Evolutionary conservation across 441 rosid species (phyloP), one percentile per base, ranked within the genome.

Genomic region (Erysimum cheiri): DNA sequence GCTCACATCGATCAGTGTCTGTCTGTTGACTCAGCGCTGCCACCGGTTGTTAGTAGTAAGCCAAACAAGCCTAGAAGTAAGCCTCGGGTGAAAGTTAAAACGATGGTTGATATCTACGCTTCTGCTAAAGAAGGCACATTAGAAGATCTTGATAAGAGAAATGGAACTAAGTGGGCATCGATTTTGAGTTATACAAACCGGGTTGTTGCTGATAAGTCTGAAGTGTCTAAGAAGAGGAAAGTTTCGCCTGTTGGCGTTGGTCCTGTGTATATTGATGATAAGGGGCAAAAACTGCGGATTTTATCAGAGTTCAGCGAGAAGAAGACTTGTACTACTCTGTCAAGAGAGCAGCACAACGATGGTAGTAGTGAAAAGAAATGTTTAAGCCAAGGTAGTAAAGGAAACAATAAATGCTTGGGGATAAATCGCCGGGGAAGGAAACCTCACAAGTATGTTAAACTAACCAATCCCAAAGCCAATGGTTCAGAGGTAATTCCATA

Each of bases 1-100:
- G 98, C 98, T 35, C 99, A 92, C 79, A 95, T 95, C 4, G 98
- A 95, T 78, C 99, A 90, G 82, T 92, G 99, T 81, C 89, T 95
- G 53, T 90, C 97, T 31, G 79, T 68, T 55, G 96, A 87, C 66
- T 80, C 83, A 31, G 81, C 83, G 22, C 10, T 60, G 78, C 82
- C 43, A 89, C 64, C n/a, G 8, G 50, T 60, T 60, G 50, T 60
- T 40, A 73, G 76, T 80, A 83, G 59, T 73, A 94, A 82, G 79
- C 75, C 84, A 64, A 82, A 68, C 28, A 90, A 84, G 81, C 86
- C 82, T 77, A 95, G 84, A 71, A 80, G 80, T 68, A 92, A 95
- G 85, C 92, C 91, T 2, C 83, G 28, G 67, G 3, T 84, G 78
- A 95, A 85, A 82, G 85, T 76, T 14, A 85, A 85, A 80, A 44